Percentiles rank a stretch among this genome's conserved stretches.
These are phyloP conservation scores for Mycena polygramma DNA, from an alignment of 768 basidiomycete genomes.

Conservation along the genomic window DNA sequence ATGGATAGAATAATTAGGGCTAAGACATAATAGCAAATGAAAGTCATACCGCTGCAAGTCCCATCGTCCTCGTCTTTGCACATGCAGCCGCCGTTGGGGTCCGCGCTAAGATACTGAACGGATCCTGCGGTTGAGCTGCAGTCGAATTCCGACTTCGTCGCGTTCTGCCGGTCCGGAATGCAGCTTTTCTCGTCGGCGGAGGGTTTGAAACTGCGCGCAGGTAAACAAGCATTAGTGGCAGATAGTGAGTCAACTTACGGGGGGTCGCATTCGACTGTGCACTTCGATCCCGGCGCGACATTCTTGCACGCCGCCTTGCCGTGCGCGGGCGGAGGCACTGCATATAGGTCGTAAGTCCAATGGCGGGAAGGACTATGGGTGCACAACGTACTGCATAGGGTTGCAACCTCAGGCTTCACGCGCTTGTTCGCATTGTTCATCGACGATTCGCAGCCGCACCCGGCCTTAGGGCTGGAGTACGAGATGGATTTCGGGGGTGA, in stretches of 20 bases:
- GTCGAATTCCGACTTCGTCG: background rate
- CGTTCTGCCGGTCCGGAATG: background rate
- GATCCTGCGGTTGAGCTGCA: background rate
- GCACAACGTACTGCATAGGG: background rate
- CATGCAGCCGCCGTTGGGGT: constrained; percentile 2
- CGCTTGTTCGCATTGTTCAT: background rate
- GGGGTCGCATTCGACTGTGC: background rate
- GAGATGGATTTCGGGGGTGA: background rate
- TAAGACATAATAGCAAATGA: background rate
- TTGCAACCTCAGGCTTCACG: background rate
- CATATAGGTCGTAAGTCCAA: too few species aligned
- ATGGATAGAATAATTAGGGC: background rate
- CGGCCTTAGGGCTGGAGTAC: background rate
- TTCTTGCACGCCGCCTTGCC: background rate
- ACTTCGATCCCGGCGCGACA: background rate
- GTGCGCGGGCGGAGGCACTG: background rate
- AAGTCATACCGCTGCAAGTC: background rate
- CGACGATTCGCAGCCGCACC: background rate
- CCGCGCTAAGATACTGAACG: constrained; percentile 9
- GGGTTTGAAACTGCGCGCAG: background rate
- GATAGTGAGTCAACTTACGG: background rate
- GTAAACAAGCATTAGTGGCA: too few species aligned
- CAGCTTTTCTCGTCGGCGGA: background rate
- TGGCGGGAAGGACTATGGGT: too few species aligned
- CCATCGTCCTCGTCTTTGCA: background rate